Evolutionary conservation across 768 basidiomycete species (phyloP), one percentile per base, ranked within the genome.

Genomic region (Lentinula sp.): DNA sequence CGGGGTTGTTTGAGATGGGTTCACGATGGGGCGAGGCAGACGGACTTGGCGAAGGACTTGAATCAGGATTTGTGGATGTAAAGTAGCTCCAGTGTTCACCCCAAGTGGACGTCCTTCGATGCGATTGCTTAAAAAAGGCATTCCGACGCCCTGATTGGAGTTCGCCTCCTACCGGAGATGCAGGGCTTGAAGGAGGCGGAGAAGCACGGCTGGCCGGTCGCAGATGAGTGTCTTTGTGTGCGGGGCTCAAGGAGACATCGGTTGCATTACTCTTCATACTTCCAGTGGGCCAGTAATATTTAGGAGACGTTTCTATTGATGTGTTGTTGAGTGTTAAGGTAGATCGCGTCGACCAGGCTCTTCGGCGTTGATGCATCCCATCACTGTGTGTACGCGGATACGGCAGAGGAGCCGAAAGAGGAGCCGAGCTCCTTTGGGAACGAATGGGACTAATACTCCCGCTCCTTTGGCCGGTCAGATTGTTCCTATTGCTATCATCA

Each of bases 71-170:
- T 7, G 45, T 7, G 18, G 43, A 15, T 23, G 6, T 16, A 6
- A n/a, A 10, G 13, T 53, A 45, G 45, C 12, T 59, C 45, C 48
- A 59, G 20, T 23, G 45, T 48, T 28, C 48, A 37, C 48, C 36
- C 57, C 57, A 59, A 6, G 57, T 59, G 15, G 46, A 45, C 18
- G 42, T 59, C 33, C 41, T 56, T 32, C 55, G 55, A 43, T 56
- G 55, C 12, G 39, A 20, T 8, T 37, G 55, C 2, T 16, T 20
- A 2, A 41, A 16, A 33, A 41, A 42, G 6, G 39, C n/a, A n/a
- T 39, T 39, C 37, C 53, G 35, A 39, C 53, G 35, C 41, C 53
- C 35, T 16, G 18, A 10, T 13, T 6, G 53, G 9, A 18, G 6
- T 20, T 37, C 36, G 4, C 20, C 33, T 33, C 28, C 41, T 20